Percentiles rank a stretch among this genome's conserved stretches.
Conservation (phyloP, 2,329 filamentous ascomycete genomes). For the Pseudocercospora musae region DNA sequence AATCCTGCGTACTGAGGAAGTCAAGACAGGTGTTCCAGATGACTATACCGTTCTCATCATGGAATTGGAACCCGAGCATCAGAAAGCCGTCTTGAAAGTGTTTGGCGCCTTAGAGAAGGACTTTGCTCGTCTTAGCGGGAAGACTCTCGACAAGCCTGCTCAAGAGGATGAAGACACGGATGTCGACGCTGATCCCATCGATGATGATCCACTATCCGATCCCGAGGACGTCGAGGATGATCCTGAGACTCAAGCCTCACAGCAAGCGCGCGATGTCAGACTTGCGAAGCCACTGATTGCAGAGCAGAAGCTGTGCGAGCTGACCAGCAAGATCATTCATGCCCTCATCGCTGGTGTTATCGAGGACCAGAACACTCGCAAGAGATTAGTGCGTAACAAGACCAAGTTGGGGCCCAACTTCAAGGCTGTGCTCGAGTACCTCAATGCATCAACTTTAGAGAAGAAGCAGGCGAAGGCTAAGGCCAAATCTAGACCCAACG, state of each 20-base stretch:
- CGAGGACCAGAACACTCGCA: constrained; percentile 63
- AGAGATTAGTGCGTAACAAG: constrained; percentile 74
- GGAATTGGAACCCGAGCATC: constrained; percentile 61
- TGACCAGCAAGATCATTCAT: constrained; percentile 80
- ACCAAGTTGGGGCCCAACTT: constrained; percentile 78
- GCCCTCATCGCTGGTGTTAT: constrained; percentile 72
- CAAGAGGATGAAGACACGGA: constrained; percentile 53
- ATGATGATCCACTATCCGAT: constrained; percentile 33
- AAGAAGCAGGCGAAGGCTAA: constrained; percentile 48
- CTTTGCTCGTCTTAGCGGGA: constrained; percentile 63
- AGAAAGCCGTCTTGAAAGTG: constrained; percentile 67
- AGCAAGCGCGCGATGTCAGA: constrained; percentile 58
- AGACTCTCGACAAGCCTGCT: constrained; percentile 37
- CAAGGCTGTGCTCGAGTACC: constrained; percentile 75
- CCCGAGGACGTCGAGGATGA: constrained; percentile 41
- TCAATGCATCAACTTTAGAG: constrained; percentile 58
- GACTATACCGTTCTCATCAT: constrained; percentile 55
- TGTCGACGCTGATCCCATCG: constrained; percentile 28
- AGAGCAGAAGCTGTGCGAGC: constrained; percentile 80
- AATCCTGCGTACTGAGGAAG: constrained; percentile 50
- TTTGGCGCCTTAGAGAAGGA: constrained; percentile 74
- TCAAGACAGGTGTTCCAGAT: constrained; percentile 38
- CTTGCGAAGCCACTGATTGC: constrained; percentile 61
- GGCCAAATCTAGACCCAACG: constrained; percentile 33
- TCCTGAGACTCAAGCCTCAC: constrained; percentile 49